These are phyloP conservation scores for Plantago coronopus DNA, from an alignment of 305 asterid species.

Conservation along the genomic window DNA sequence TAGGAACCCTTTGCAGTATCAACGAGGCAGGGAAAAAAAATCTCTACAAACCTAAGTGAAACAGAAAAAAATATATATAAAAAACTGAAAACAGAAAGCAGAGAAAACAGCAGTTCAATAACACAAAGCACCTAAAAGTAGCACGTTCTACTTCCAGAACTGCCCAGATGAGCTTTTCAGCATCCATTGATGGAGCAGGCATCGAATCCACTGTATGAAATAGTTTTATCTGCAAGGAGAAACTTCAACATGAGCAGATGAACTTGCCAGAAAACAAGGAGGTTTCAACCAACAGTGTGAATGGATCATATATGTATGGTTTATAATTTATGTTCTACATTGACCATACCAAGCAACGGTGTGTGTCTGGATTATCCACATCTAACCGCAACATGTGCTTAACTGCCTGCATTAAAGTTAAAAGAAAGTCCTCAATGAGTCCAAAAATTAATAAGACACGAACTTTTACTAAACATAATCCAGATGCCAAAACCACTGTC, in stretches of 20 bases:
- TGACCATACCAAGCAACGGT: slow-evolving; percentile 81
- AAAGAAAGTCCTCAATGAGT: slow-evolving; percentile 14
- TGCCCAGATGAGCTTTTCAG: slow-evolving; percentile 75
- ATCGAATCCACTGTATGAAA: slow-evolving; percentile 72
- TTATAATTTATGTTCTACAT: slow-evolving; percentile 5
- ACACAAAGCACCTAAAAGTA: slow-evolving; percentile 55
- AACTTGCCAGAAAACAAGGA: slow-evolving; percentile 2
- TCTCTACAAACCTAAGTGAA: not conserved
- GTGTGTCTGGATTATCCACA: slow-evolving; percentile 78
- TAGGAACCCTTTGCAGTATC: not conserved
- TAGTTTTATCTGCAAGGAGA: slow-evolving; percentile 63
- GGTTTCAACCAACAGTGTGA: not conserved
- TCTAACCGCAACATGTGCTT: slow-evolving; percentile 78
- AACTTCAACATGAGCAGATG: slow-evolving; percentile 13
- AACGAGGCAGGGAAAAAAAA: slow-evolving; percentile 10
- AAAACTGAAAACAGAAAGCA: not conserved
- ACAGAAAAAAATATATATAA: not conserved
- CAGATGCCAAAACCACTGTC: not conserved
- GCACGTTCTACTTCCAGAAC: slow-evolving; percentile 86
- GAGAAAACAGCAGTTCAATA: slow-evolving; percentile 7
- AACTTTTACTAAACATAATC: slow-evolving; percentile 10
- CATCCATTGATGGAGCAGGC: slow-evolving; percentile 67
- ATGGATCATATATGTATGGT: not conserved
- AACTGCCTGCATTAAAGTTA: slow-evolving; percentile 57
- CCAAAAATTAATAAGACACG: slow-evolving; percentile 12